Evolutionary conservation across 768 basidiomycete species (phyloP).

Genomic region (Brasilioporus rufonigricans): DNA sequence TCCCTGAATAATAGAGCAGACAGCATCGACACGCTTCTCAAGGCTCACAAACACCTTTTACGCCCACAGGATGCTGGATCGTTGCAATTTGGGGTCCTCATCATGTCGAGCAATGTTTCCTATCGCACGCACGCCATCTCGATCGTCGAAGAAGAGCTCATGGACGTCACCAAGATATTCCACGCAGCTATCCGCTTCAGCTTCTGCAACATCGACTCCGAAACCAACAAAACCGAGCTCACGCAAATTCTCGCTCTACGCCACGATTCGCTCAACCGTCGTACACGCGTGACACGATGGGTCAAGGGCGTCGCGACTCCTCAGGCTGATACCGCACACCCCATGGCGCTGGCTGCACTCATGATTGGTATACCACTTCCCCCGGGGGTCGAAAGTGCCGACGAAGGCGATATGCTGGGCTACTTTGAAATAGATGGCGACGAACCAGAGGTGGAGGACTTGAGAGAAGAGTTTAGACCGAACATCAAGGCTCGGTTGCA

Average conservation of each 20-base stretch:
- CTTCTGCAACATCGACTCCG: constrained; percentile 48
- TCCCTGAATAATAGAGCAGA: constrained; percentile 35
- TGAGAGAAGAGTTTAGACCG: constrained; percentile 61
- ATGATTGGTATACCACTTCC: constrained; percentile 54
- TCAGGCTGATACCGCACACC: constrained; percentile 36
- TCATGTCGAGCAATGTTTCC: constrained; percentile 31
- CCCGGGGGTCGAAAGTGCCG: constrained; percentile 36
- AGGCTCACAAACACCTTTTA: constrained; percentile 50
- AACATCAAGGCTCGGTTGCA: constrained; percentile 55
- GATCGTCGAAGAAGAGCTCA: constrained; percentile 53
- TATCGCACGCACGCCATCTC: constrained; percentile 35
- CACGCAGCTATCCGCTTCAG: constrained; percentile 40
- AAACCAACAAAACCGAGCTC: constrained; percentile 41
- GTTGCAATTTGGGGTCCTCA: constrained; percentile 44
- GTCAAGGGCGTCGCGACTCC: constrained; percentile 47
- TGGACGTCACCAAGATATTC: constrained; percentile 43
- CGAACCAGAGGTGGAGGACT: constrained; percentile 58
- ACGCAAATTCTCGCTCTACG: constrained; percentile 45
- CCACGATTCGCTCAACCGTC: constrained; percentile 37
- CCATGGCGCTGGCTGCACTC: constrained; percentile 64
- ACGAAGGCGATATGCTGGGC: constrained; percentile 47
- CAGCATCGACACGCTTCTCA: constrained; percentile 42
- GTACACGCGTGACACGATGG: constrained; percentile 51
- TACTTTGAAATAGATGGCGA: constrained; percentile 50
- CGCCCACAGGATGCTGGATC: constrained; percentile 53